These are phyloP conservation scores for Panus rudis DNA, from an alignment of 768 basidiomycete species.

Conservation along the genomic window DNA sequence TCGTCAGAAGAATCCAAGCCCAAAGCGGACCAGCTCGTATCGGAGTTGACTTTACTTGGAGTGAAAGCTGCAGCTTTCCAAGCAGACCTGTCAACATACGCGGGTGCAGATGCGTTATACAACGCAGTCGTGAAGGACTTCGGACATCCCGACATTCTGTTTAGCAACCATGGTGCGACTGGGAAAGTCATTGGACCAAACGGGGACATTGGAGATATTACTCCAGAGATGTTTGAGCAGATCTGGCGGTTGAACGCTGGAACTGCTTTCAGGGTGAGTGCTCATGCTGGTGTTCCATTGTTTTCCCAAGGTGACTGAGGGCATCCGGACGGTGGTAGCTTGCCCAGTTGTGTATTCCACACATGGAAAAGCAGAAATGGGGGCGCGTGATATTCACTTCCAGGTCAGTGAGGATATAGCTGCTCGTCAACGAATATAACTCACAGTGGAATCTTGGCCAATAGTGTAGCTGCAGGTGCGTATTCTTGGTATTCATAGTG, in stretches of 20 bases:
- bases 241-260: conserved; percentile 44
- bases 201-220: conserved; percentile 39
- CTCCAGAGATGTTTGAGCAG: conserved; percentile 36
- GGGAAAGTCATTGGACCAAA: conserved; percentile 34
- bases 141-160: conserved; percentile 45
- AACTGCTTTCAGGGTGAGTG: conserved; percentile 38
- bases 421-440: too few species aligned
- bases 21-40: conserved; percentile 34
- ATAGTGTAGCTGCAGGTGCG: conserved; percentile 41
- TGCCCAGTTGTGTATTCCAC: conserved; percentile 42
- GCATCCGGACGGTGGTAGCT: conserved; percentile 26
- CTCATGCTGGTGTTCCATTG: not conserved
- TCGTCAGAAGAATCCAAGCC: conserved; percentile 27
- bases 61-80: conserved; percentile 39
- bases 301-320: not conserved
- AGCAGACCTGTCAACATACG: conserved; percentile 41
- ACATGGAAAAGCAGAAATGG: conserved; percentile 42
- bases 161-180: conserved; percentile 43
- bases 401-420: conserved; percentile 31
- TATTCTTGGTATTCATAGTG: not conserved
- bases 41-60: conserved; percentile 26
- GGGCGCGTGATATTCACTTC: conserved; percentile 48
- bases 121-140: conserved; percentile 34
- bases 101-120: conserved; percentile 36
- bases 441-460: not conserved